Evolutionary conservation across 352 stramenopile genomes (phyloP).

Genomic region (Pythium grandisporangium): DNA sequence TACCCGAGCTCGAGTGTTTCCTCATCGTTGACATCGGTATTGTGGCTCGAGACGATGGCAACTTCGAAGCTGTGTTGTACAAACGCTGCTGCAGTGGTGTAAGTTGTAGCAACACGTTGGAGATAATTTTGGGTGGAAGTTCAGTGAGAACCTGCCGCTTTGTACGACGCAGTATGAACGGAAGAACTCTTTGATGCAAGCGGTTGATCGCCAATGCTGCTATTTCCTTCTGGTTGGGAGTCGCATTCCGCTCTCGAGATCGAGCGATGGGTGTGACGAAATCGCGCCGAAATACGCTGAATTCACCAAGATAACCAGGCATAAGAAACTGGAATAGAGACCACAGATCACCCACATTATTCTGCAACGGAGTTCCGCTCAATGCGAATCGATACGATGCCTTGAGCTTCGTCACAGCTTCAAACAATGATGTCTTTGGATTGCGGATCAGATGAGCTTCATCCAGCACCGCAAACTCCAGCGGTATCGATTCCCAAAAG

Average conservation of each 20-base stretch:
- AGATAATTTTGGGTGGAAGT: slow-evolving; percentile 96
- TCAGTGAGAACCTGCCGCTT: slow-evolving; percentile 95
- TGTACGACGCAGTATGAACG: slow-evolving; percentile 96
- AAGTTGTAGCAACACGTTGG: slow-evolving; percentile 87
- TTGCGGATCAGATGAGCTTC: slow-evolving; percentile 98
- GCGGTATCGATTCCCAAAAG: slow-evolving; percentile 1
- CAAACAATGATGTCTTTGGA: slow-evolving; percentile 83
- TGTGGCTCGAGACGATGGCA: too few species aligned
- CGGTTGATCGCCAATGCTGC: slow-evolving; percentile 84
- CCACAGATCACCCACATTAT: slow-evolving; percentile 96
- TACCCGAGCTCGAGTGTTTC: too few species aligned
- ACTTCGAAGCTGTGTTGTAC: slow-evolving; percentile 66
- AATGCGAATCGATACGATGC: slow-evolving; percentile 90
- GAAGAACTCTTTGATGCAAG: slow-evolving; percentile 94
- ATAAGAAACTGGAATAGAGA: slow-evolving; percentile 97
- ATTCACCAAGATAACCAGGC: slow-evolving; percentile 94
- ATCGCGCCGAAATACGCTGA: slow-evolving; percentile 41
- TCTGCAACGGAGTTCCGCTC: slow-evolving; percentile 97
- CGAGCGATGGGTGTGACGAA: slow-evolving; percentile 59
- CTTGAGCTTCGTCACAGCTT: slow-evolving; percentile 68
- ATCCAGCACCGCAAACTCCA: slow-evolving; percentile 91
- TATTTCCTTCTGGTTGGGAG: slow-evolving; percentile 62
- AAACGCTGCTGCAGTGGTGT: slow-evolving; percentile 81
- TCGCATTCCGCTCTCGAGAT: slow-evolving; percentile 48
- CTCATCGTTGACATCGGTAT: too few species aligned